Evolutionary conservation across 2,329 filamentous ascomycete genomes (phyloP).

Genomic region (Sclerotinia spermophila): DNA sequence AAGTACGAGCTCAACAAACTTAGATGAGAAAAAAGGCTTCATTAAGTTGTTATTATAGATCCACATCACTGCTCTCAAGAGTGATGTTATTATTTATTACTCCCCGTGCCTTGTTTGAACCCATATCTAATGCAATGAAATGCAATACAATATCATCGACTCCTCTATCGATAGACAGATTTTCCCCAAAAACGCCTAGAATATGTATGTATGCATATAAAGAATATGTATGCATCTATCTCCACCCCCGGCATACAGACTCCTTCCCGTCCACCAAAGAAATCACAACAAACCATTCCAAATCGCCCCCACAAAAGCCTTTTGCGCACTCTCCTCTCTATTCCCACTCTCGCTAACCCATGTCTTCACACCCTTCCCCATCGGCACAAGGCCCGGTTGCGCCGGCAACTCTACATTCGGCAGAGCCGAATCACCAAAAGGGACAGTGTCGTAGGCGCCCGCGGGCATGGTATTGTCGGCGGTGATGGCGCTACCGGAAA

Average conservation of each 20-base stretch:
- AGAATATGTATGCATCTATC: not conserved
- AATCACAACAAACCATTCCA: slow-evolving; percentile 4
- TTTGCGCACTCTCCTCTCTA: slow-evolving; percentile 11
- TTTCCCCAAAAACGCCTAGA: not conserved
- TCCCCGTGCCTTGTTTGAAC: not conserved
- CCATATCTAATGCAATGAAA: not conserved
- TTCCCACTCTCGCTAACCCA: slow-evolving; percentile 14
- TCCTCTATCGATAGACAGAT: not conserved
- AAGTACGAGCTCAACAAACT: not conserved
- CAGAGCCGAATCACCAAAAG: not conserved
- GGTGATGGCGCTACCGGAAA: slow-evolving; percentile 24
- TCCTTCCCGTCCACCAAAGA: not conserved
- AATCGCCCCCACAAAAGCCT: slow-evolving; percentile 14
- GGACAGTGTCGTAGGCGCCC: slow-evolving; percentile 9
- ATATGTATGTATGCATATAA: not conserved
- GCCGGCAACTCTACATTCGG: not conserved
- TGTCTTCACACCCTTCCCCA: not conserved
- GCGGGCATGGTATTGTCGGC: not conserved
- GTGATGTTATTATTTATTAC: not conserved
- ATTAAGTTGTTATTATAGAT: not conserved
- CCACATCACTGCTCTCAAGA: not conserved
- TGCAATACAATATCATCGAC: too few relatives aligned
- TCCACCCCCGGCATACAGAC: too few relatives aligned
- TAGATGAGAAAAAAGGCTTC: not conserved
- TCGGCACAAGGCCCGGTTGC: slow-evolving; percentile 7